Evolutionary conservation across 2,329 filamentous ascomycete species (phyloP), one percentile per base, ranked within the genome.

Genomic region (Ophiostoma piceae): DNA sequence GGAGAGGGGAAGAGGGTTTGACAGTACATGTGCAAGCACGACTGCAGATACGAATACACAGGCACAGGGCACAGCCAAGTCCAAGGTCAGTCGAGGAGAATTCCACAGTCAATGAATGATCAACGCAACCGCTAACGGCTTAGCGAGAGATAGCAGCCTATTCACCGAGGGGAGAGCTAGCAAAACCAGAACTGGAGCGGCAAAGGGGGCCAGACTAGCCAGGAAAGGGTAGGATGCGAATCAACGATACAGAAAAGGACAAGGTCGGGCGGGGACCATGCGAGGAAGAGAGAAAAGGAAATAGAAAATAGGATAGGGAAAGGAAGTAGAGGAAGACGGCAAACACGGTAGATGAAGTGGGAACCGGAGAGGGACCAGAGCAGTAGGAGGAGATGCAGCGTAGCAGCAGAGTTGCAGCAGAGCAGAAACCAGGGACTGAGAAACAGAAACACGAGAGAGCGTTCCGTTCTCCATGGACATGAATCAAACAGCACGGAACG

Each of bases 181-280:
- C 16, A 47, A 57, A 26, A 57, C 22, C 22, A 26, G 22, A 26
- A 57, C 2, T 11, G n/a, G 51, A 57, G 51, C 51, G 51, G 22
- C 51, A 57, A 57, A 57, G 51, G 51, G 51, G 51, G 51, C 22
- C 51, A 57, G 51, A 26, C 51, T 57, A 57, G 51, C 51, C 51
- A 12, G 11, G 51, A 57, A 26, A n/a, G 51, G 51, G 26, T 29
- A 57, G 22, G 51, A 57, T 57, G 51, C 51, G 51, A 57, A 3
- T 57, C 51, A 57, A 57, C 22, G 22, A 12, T 57, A 57, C 51
- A 57, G n/a, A 57, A 57, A 26, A 57, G 51, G 51, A 12, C 51
- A 57, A 57, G 51, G 22, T 7, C 51, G n/a, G 51, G 51, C 51
- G 51, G 51, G 5, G 51, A 57, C 51, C n/a, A 26, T 16, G 16